Evolutionary conservation across 345 rosid species (phyloP).

Genomic region (Eutrema yunnanense): DNA sequence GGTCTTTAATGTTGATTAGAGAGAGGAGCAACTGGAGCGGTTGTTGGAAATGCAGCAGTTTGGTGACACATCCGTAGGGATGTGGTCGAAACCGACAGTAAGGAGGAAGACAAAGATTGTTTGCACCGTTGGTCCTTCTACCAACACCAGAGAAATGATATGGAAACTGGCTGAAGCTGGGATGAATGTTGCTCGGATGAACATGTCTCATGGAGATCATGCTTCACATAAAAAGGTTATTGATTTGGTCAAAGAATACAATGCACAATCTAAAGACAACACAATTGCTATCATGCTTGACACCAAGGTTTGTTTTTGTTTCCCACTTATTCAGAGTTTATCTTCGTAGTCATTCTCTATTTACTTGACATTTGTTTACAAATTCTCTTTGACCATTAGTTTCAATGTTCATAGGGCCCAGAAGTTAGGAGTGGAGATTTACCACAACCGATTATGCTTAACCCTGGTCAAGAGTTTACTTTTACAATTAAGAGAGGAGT

Average conservation of each 20-base stretch:
- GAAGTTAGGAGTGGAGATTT: constrained; percentile 99
- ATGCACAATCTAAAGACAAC: constrained; percentile 83
- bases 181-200: constrained; percentile 95
- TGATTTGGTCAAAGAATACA: constrained; percentile 96
- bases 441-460: constrained; percentile 75
- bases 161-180: constrained; percentile 99
- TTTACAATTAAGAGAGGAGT: constrained; percentile 90
- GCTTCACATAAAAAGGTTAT: constrained; percentile 95
- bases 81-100: constrained; percentile 85
- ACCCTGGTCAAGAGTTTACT: constrained; percentile 85
- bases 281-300: constrained; percentile 96
- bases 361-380: not conserved
- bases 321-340: not conserved
- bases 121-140: constrained; percentile 94
- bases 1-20: constrained; percentile 23
- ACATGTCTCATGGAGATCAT: constrained; percentile 99
- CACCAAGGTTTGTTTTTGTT: constrained; percentile 60
- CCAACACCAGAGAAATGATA: constrained; percentile 90
- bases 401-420: constrained; percentile 61
- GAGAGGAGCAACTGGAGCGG: constrained; percentile 43
- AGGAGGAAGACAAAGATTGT: constrained; percentile 95
- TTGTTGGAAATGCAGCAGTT: constrained; percentile 51
- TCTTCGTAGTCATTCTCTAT: not conserved
- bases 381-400: not conserved
- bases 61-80: constrained; percentile 51